Base-by-base conservation (phyloP, 2,329 filamentous ascomycete genomes). In the Pseudocercospora fijiensis region DNA sequence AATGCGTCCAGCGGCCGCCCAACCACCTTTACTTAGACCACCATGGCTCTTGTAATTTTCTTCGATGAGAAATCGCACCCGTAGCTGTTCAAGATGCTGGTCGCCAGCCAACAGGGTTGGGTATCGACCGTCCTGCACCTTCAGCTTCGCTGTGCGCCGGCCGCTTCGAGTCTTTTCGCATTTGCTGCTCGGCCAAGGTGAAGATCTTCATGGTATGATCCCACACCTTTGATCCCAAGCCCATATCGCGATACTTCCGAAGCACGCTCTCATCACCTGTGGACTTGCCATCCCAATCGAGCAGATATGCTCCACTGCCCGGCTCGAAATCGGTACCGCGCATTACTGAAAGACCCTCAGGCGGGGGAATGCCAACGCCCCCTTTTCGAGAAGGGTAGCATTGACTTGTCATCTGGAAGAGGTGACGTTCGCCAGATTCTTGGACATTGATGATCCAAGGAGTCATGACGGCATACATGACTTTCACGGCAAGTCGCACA, bases 401-500 rank as follows among this genome's bases (percentile, higher is more conserved):
- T 45, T 71, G 65, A 58, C 70, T 74, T 2, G 74, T 77, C 53
- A 76, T 73, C 55, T 77, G 75, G 64, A 80, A 83, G 57, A 81
- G 65, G 69, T 82, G 79, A 16, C 81, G 74, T 69, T 82, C 78
- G 2, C 80, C 81, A 28, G 76, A 78, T 68, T 83, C 80, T 53
- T 75, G 69, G 4, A 73, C 73, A 49, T 56, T 56, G 18, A 78
- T 67, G 58, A 77, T 75, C 75, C 76, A 76, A 24, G 76, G 73
- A 22, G 74, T 74, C 70, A 74, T 75, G 51, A 77, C 72, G 16
- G 75, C 73, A 65, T 75, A 77, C 59, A 76, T 63, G 18, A 77
- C 68, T 26, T 72, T 76, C 37, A 74, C 71, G 4, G 73, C 74
- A 37, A 76, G 67, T 37, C 70, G 72, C 56, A 72, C 70, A 1